A percentile compares a stretch with the other conserved stretches of the same genome.
Conservation (phyloP, 495 filamentous ascomycete species). For the Ascobolus immersus region DNA sequence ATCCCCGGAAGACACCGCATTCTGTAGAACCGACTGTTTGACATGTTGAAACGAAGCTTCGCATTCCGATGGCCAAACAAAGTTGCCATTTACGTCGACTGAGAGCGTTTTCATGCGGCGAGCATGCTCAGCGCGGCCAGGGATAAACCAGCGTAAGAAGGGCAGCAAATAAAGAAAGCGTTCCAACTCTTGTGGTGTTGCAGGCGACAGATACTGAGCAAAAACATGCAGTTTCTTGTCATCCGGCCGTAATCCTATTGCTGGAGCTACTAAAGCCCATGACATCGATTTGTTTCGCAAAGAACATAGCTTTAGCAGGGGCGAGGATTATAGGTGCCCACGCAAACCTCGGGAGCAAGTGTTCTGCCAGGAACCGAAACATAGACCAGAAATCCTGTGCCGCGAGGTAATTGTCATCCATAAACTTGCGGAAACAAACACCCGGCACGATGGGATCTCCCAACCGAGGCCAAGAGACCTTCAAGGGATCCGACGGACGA, state of each 20-base stretch:
- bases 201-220: neutral
- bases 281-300: neutral
- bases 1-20: neutral
- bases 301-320: neutral
- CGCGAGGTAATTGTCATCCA: constrained; percentile 1
- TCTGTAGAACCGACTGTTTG: neutral
- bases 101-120: neutral
- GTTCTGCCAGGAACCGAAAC: neutral
- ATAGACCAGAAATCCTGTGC: neutral
- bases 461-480: too few relatives aligned
- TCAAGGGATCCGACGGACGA: neutral
- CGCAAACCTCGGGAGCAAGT: neutral
- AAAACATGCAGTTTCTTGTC: neutral
- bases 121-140: neutral
- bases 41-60: neutral
- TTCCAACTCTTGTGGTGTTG: neutral
- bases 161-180: neutral
- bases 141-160: neutral
- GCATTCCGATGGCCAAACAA: neutral
- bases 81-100: too few relatives aligned
- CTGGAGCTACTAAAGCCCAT: neutral
- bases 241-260: neutral
- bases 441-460: neutral
- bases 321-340: neutral
- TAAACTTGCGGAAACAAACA: constrained; percentile 1